Evolutionary conservation across 306 rosid species (phyloP).

Genomic region (Cucumis sativus): DNA sequence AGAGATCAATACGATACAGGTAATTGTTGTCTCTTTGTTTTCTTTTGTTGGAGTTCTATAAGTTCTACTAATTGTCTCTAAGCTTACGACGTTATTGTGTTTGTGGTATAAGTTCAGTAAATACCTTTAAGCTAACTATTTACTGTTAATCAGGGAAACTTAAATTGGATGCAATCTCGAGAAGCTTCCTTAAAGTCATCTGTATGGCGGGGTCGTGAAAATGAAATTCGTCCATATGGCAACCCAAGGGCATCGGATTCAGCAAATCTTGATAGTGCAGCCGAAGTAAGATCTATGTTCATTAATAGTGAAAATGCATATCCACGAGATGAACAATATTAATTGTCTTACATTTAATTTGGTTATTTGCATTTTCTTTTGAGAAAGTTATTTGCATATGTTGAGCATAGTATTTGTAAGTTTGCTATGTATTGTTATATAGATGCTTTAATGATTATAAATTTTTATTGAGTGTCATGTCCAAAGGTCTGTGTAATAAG

Average conservation of each 20-base stretch:
- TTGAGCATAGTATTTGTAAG: not conserved
- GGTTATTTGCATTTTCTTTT: not conserved
- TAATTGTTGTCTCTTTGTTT: slow-evolving; percentile 12
- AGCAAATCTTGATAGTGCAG: slow-evolving; percentile 94
- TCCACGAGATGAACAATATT: not conserved
- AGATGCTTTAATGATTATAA: not conserved
- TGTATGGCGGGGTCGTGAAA: slow-evolving; percentile 92
- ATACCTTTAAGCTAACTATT: slow-evolving; percentile 15
- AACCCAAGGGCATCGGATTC: slow-evolving; percentile 94
- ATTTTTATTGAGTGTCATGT: not conserved
- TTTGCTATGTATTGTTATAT: not conserved
- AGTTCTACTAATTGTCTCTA: slow-evolving; percentile 6
- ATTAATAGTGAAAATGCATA: not conserved
- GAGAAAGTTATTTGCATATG: not conserved
- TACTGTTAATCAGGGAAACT: slow-evolving; percentile 64
- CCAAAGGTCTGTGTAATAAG: not conserved
- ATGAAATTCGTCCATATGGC: slow-evolving; percentile 90
- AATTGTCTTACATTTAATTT: not conserved
- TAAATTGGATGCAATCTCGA: slow-evolving; percentile 99
- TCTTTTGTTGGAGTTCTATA: not conserved
- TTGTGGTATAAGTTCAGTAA: slow-evolving; percentile 3
- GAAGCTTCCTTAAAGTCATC: slow-evolving; percentile 80
- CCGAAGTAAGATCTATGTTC: slow-evolving; percentile 57
- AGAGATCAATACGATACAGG: slow-evolving; percentile 98
- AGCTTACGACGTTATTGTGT: not conserved